These are phyloP conservation scores for Fusarium sp. DNA, from an alignment of 2,329 filamentous ascomycete genomes.

Conservation along the genomic window DNA sequence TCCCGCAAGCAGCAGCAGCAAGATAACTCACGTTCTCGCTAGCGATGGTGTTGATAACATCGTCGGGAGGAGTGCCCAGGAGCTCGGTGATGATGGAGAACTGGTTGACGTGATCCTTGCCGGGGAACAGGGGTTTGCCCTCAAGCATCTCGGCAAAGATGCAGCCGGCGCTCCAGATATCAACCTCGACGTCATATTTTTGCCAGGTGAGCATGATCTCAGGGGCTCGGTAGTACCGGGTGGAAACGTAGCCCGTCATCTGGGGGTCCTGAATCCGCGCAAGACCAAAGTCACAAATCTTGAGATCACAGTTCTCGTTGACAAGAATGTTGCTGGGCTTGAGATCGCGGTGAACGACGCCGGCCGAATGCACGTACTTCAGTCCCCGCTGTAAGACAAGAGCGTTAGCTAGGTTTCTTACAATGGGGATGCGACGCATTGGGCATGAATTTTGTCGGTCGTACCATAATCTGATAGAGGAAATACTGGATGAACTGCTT, in stretches of 20 bases:
- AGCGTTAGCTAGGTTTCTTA: no score
- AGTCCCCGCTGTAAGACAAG: constrained; percentile 80
- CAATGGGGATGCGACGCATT: no score
- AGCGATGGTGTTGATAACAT: constrained; percentile 98
- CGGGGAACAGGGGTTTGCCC: constrained; percentile 97
- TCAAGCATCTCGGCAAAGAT: constrained; percentile 99
- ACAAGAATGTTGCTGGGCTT: constrained; percentile 99
- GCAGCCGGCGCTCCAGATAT: constrained; percentile 99
- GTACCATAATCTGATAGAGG: constrained; percentile 97
- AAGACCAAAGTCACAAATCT: constrained; percentile 99
- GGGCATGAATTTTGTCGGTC: constrained; percentile 49
- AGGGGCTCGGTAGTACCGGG: constrained; percentile 97
- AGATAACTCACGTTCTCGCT: constrained; percentile 89
- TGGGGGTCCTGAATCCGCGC: constrained; percentile 98
- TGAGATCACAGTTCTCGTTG: constrained; percentile 99
- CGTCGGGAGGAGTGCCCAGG: constrained; percentile 94
- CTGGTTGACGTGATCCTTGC: constrained; percentile 99
- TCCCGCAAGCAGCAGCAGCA: not conserved
- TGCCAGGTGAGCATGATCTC: constrained; percentile 99
- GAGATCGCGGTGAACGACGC: constrained; percentile 96
- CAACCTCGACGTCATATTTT: constrained; percentile 99
- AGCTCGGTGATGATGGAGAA: constrained; percentile 99
- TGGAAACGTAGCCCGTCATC: constrained; percentile 99
- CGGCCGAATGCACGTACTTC: constrained; percentile 99
- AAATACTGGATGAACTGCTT: constrained; percentile 99